These are phyloP conservation scores for Cyberlindnera euphorbiiphila DNA, from an alignment of 805 yeast genomes.

Conservation along the genomic window DNA sequence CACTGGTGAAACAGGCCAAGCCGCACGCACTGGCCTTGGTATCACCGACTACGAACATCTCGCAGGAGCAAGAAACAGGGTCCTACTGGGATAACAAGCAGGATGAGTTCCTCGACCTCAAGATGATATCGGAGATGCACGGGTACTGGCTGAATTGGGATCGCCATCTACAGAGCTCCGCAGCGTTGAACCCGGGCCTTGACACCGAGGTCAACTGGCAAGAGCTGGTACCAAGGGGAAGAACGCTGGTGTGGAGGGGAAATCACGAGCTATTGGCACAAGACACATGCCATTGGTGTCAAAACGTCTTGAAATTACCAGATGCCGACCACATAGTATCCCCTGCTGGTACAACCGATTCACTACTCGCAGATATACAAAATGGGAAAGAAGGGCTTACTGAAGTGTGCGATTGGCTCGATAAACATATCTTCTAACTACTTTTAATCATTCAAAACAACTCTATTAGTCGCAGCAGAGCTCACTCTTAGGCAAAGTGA, in stretches of 20 bases:
- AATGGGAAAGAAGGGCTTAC: not conserved
- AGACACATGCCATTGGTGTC: conserved; percentile 1
- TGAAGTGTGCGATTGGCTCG: not conserved
- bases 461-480: too few species aligned
- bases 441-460: too few species aligned
- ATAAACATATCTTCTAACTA: too few species aligned
- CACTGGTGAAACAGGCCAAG: not conserved
- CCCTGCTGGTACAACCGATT: conserved; percentile 2
- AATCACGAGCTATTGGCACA: conserved; percentile 1
- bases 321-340: not conserved
- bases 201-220: conserved; percentile 2
- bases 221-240: not conserved
- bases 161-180: not conserved
- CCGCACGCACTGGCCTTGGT: not conserved
- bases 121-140: not conserved
- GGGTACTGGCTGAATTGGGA: not conserved
- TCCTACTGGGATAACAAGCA: conserved; percentile 1
- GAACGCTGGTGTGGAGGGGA: conserved; percentile 4
- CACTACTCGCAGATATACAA: not conserved
- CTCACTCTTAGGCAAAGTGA: conserved; percentile 77
- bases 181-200: not conserved
- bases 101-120: not conserved
- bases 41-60: conserved; percentile 3
- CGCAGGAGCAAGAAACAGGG: conserved; percentile 3
- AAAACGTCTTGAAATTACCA: not conserved